phyloP scores from a whole-genome alignment of 1,284 basidiomycete species.

The Leucoagaricus sp. region DNA sequence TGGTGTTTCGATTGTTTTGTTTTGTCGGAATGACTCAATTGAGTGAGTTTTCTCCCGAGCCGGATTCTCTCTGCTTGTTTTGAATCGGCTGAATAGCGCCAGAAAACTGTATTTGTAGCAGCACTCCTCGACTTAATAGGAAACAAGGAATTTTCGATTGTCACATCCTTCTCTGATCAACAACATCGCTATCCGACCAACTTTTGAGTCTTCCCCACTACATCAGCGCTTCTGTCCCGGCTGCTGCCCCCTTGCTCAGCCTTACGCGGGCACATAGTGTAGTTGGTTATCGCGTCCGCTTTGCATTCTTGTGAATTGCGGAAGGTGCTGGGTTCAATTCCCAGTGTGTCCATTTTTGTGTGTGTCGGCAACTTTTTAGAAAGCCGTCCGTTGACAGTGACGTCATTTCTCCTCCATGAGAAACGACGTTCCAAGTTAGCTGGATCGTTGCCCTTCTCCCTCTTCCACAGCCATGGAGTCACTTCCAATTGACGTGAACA shows the following conservation, averaged over 20 bases:
- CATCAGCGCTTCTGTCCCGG: neutral
- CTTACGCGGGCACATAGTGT: conserved; percentile 28
- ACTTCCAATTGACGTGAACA: conserved; percentile 50
- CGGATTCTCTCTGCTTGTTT: neutral
- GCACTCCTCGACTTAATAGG: neutral
- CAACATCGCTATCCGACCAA: too few relatives aligned
- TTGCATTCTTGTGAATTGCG: conserved; percentile 23
- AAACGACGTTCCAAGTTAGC: neutral
- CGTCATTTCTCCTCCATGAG: conserved; percentile 1
- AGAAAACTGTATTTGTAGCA: neutral
- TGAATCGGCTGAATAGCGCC: too few relatives aligned
- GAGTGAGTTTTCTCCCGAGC: too few relatives aligned
- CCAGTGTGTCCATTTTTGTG: conserved; percentile 26
- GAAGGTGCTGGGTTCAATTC: conserved; percentile 29
- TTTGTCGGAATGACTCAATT: too few relatives aligned
- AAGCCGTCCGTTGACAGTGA: conserved; percentile 6
- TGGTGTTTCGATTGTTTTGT: neutral
- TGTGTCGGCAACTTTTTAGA: conserved; percentile 13
- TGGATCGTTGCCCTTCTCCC: neutral
- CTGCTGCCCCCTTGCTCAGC: neutral
- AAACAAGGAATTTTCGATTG: too few relatives aligned
- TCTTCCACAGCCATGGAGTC: conserved; percentile 37
- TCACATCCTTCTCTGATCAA: too few relatives aligned
- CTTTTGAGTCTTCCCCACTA: too few relatives aligned
- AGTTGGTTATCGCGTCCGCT: conserved; percentile 31